Conservation (phyloP, 495 filamentous ascomycete species). For the Tuber magnatum region DNA sequence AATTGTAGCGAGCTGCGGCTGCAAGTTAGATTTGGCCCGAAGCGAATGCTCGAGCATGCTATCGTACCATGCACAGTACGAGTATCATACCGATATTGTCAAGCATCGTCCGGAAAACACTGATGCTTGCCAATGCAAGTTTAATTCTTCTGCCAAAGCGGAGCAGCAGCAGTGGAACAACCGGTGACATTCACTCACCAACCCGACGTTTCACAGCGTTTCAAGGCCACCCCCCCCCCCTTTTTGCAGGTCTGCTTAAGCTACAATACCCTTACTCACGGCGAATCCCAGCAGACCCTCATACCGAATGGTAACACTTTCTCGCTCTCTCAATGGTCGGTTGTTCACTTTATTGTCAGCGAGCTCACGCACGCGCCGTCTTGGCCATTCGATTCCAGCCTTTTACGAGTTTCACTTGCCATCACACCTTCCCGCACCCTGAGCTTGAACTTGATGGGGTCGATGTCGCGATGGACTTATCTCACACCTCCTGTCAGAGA, state of each 20-base stretch:
- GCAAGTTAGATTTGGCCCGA: not conserved
- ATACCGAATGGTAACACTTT: not conserved
- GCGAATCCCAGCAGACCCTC: not conserved
- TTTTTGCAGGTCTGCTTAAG: not conserved
- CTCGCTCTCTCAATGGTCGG: not conserved
- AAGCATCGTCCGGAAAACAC: not conserved
- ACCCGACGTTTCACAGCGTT: not conserved
- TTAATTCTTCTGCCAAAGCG: not conserved
- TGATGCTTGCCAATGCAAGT: not conserved
- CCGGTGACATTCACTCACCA: not conserved
- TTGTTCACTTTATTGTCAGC: not conserved
- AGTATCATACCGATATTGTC: not conserved
- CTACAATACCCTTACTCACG: not conserved
- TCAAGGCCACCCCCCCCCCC: not conserved
- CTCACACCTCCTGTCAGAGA: not conserved
- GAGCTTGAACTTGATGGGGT: not conserved
- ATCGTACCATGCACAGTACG: too few species aligned
- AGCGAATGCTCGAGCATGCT: not conserved
- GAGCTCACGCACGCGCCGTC: not conserved
- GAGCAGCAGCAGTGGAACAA: not conserved
- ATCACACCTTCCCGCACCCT: not conserved
- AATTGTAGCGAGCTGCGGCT: not conserved
- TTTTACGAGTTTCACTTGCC: slow-evolving; percentile 1
- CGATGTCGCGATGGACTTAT: not conserved
- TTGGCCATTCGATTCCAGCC: not conserved